phyloP scores from a whole-genome alignment of 148 eudicot genomes.

The Cornus suecica region DNA sequence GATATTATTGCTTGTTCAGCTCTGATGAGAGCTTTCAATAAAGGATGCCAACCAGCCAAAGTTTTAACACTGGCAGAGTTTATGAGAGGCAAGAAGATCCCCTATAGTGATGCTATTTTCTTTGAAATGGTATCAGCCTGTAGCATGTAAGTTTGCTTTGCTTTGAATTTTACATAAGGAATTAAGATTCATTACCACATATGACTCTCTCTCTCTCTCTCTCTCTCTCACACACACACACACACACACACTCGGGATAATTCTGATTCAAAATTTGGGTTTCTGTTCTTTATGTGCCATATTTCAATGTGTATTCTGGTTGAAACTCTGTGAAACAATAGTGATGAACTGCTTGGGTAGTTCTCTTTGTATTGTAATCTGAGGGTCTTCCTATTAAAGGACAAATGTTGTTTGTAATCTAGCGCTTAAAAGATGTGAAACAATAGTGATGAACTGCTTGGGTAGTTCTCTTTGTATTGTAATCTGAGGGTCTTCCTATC shows the following conservation, averaged over 20 bases:
- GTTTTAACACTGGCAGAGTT: constrained; percentile 54
- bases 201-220: constrained; percentile 6
- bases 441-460: neutral
- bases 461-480: neutral
- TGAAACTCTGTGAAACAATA: neutral
- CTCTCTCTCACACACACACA: neutral
- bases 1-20: constrained; percentile 82
- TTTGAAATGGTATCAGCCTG: constrained; percentile 89
- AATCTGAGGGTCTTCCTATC: neutral
- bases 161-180: neutral
- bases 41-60: constrained; percentile 72
- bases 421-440: neutral
- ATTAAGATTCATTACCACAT: neutral
- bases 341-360: neutral
- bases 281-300: neutral
- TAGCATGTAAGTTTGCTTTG: constrained; percentile 61
- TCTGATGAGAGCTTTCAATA: constrained; percentile 81
- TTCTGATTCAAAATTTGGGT: neutral
- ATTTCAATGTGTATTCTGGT: neutral
- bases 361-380: neutral
- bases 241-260: neutral
- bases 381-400: neutral
- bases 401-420: neutral
- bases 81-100: constrained; percentile 65
- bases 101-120: constrained; percentile 57